Evolutionary conservation across 768 basidiomycete species (phyloP).

Genomic region (Strobilomyces dryophilus): DNA sequence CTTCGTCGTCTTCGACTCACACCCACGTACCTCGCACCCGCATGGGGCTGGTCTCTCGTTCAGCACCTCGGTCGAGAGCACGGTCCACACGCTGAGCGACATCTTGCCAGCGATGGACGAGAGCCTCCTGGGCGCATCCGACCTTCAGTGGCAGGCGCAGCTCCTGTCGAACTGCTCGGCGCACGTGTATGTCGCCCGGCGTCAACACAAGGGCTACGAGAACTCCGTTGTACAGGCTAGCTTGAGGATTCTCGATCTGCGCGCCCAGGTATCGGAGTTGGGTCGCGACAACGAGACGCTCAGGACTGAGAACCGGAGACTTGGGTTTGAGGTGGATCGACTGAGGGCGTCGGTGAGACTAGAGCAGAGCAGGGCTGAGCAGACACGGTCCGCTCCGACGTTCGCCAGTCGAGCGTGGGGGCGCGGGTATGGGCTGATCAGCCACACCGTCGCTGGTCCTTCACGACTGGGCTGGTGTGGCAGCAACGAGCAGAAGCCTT

Average conservation of each 20-base stretch:
- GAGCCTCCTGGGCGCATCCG: constrained; percentile 36
- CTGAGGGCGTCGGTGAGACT: constrained; percentile 13
- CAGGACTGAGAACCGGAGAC: constrained; percentile 19
- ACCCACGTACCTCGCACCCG: constrained; percentile 56
- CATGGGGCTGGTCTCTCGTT: constrained; percentile 58
- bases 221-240: constrained; percentile 47
- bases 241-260: constrained; percentile 41
- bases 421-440: constrained; percentile 7
- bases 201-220: constrained; percentile 20
- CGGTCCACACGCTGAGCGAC: constrained; percentile 41
- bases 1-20: constrained; percentile 66
- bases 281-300: constrained; percentile 29
- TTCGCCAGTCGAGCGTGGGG: neutral
- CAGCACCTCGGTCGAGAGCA: constrained; percentile 40
- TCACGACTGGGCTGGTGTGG: constrained; percentile 5
- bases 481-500: neutral
- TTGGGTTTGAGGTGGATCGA: constrained; percentile 25
- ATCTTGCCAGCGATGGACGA: constrained; percentile 47
- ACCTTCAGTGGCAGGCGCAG: constrained; percentile 62
- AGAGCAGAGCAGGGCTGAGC: constrained; percentile 8
- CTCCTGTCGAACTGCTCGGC: constrained; percentile 58
- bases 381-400: neutral
- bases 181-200: constrained; percentile 45
- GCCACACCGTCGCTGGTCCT: constrained; percentile 23
- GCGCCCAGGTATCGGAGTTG: constrained; percentile 38